Evolutionary conservation across 2,329 filamentous ascomycete species (phyloP).

Genomic region (Neofusicoccum umdonicola): DNA sequence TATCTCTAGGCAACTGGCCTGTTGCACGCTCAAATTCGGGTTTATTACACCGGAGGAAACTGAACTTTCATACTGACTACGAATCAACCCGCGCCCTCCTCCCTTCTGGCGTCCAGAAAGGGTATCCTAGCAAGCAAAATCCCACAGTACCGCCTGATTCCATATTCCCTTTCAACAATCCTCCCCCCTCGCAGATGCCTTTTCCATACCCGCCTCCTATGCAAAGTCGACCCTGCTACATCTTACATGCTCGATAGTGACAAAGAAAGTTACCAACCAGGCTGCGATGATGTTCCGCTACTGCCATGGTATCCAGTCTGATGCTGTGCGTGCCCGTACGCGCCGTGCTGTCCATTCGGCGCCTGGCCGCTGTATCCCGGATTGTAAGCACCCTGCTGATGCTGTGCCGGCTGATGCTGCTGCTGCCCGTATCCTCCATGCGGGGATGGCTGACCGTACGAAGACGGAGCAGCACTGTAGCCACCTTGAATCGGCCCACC

Average conservation of each 20-base stretch:
- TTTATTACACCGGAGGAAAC: not conserved
- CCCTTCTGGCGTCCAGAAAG: not conserved
- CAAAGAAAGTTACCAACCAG: conserved; percentile 5
- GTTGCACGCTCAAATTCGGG: no score
- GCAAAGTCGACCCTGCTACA: not conserved
- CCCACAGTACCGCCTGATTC: not conserved
- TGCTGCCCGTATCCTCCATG: conserved; percentile 4
- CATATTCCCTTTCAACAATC: not conserved
- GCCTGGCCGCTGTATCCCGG: not conserved
- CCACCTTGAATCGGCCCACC: not conserved
- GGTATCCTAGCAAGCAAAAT: conserved; percentile 2
- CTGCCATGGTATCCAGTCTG: conserved; percentile 1
- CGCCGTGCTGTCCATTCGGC: not conserved
- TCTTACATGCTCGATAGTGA: conserved; percentile 5
- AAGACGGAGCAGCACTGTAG: not conserved
- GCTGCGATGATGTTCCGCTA: not conserved
- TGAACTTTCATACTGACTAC: not conserved
- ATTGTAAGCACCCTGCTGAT: not conserved
- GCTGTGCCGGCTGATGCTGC: not conserved
- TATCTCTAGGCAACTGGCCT: no score
- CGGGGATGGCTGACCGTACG: not conserved
- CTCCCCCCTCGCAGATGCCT: not conserved
- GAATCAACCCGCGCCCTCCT: not conserved
- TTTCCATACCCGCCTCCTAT: not conserved
- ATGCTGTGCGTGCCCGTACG: not conserved